A percentile compares a stretch with the other conserved stretches of the same genome.
phyloP scores from a whole-genome alignment of 352 stramenopile genomes.

The Globisporangium splendens region DNA sequence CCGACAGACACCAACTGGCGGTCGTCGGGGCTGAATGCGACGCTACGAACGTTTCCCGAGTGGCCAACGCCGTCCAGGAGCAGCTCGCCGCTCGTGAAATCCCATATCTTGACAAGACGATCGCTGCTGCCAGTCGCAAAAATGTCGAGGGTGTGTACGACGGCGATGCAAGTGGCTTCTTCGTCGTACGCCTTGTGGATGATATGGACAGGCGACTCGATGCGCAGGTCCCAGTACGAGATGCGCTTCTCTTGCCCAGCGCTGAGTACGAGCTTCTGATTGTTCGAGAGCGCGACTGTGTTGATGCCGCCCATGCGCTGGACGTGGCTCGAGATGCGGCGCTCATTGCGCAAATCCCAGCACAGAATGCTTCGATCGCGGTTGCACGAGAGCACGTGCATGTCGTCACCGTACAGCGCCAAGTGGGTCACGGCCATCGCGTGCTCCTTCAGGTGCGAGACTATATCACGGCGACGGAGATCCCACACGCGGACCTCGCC shows the following conservation, averaged over 20 bases:
- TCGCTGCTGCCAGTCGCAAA: slow-evolving; percentile 89
- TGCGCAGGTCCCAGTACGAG: slow-evolving; percentile 89
- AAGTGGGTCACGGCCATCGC: slow-evolving; percentile 82
- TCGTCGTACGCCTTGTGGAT: slow-evolving; percentile 77
- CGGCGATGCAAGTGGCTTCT: slow-evolving; percentile 87
- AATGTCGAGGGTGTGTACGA: slow-evolving; percentile 77
- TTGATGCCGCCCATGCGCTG: slow-evolving; percentile 94
- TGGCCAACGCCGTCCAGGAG: slow-evolving; percentile 77
- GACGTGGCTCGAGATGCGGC: slow-evolving; percentile 82
- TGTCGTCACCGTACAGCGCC: slow-evolving; percentile 88
- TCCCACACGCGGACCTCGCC: slow-evolving; percentile 94
- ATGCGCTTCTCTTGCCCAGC: slow-evolving; percentile 92
- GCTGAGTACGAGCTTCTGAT: slow-evolving; percentile 89
- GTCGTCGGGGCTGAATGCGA: slow-evolving; percentile 90
- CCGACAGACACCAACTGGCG: slow-evolving; percentile 89
- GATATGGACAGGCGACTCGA: slow-evolving; percentile 76
- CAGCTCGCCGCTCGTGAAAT: slow-evolving; percentile 51
- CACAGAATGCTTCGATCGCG: slow-evolving; percentile 90
- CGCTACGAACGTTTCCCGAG: slow-evolving; percentile 64
- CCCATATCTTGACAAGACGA: slow-evolving; percentile 87
- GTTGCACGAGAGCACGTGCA: slow-evolving; percentile 86
- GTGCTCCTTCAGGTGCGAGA: slow-evolving; percentile 92
- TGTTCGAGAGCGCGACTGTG: slow-evolving; percentile 79
- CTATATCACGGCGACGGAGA: slow-evolving; percentile 85
- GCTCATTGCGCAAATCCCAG: slow-evolving; percentile 90